Evolutionary conservation across 305 asterid genomes (phyloP), one percentile per base, ranked within the genome.

Genomic region (Stenogyne calaminthoides): DNA sequence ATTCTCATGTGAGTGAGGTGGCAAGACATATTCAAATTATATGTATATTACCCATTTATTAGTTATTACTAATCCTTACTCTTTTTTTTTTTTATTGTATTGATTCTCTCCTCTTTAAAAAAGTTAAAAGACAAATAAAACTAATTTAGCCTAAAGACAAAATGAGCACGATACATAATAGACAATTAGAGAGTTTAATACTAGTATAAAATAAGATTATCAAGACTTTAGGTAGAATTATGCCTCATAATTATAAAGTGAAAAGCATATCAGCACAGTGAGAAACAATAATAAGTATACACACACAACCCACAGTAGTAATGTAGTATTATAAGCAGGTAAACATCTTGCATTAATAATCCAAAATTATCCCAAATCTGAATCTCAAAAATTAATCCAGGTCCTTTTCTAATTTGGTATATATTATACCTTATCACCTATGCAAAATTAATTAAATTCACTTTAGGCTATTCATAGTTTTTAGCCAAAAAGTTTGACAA

Each of bases 241-340:
- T 79, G 77, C 52, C 27, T 66, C 76, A 64, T 79, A 60, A 75
- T 73, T 63, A 51, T 39, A 79, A 70, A 65, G 75, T n/a, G 47
- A 66, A 75, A 75, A 59, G 83, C 68, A 71, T 70, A 79, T 71
- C 77, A 46, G 36, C 71, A 70, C 74, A 74, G 83, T 40, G 56
- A 49, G 70, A 75, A 79, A 64, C 59, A 65, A 79, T 75, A 70
- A 75, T 79, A 34, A 20, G 39, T 46, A 56, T 63, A 46, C 74
- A 63, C 59, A 75, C 68, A 54, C 49, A 64, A n/a, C n/a, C n/a
- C n/a, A n/a, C n/a, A n/a, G 6, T n/a, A n/a, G n/a, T n/a, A n/a
- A n/a, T n/a, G 3, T 57, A 47, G 58, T 56, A 37, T 69, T n/a
- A 74, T 69, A 62, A 69, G 39, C 69, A 70, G 67, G 52, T 72